Base-by-base conservation (phyloP, 352 stramenopile species). In the Phytophthora cactorum region DNA sequence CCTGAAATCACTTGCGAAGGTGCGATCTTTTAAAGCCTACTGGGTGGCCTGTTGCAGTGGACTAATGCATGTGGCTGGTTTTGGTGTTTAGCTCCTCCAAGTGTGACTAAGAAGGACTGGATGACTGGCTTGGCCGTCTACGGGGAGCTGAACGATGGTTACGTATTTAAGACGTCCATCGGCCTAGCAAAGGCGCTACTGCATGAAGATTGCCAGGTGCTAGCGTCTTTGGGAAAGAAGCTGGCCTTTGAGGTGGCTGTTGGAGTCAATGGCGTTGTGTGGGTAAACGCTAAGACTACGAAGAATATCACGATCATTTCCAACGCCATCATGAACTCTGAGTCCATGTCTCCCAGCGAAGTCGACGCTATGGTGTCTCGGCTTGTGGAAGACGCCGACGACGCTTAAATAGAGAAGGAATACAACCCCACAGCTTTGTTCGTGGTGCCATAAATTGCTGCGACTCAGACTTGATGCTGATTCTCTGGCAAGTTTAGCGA, bases 41-140 rank as follows among this genome's bases (percentile, higher is more conserved):
- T 31, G 44, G 6, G 44, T 52, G 34, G 52, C 7, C 11, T 51
- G 14, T 60, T 62, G 59, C 50, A 56, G 14, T 53, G 32, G 52
- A 22, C 28, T 66, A 61, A 76, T 47, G 11, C 46, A 34, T 25
- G 11, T 58, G 14, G 57, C 12, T 62, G 4, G 54, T n/a, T 28
- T 41, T 9, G n/a, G 27, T 27, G 77, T 74, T 57, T 65, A 90
- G 86, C 91, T 17, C 92, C 87, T 47, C 65, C 93, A 64, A 80
- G 86, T 78, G 70, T 95, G 72, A 77, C 84, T 55, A 90, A 97
- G 79, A 99, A 99, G 72, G 97, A 99, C 78, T 99, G 97, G 97
- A 98, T 99, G 93, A 99, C 97, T 9, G 96, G 97, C 9, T 86
- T 99, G 63, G 89, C 95, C 22, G 94, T 98, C 17, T 99, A 99